phyloP scores from a whole-genome alignment of 768 basidiomycete species.

The Russula dissimulans region DNA sequence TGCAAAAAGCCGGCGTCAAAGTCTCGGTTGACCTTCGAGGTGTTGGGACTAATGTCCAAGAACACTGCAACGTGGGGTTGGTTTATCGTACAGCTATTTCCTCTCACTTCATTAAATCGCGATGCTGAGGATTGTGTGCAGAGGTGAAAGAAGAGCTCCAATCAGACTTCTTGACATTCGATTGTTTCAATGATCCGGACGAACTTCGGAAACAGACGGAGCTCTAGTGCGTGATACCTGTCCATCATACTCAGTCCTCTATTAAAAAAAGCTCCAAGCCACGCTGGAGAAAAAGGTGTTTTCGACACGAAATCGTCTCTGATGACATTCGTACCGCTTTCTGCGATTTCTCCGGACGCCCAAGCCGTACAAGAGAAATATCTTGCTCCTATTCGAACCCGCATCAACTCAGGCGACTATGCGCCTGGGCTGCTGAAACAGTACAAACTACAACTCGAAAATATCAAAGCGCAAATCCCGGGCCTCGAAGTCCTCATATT shows the following conservation, averaged over 20 bases:
- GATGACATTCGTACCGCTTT: conserved; percentile 11
- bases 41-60: conserved; percentile 18
- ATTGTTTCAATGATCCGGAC: conserved; percentile 6
- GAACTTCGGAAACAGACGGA: conserved; percentile 7
- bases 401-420: not conserved
- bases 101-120: not conserved
- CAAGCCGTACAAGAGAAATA: conserved; percentile 5
- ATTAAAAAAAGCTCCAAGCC: not conserved
- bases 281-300: not conserved
- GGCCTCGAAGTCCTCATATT: not conserved
- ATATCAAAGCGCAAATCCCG: conserved; percentile 3
- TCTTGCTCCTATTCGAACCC: conserved; percentile 1
- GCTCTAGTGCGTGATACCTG: conserved; percentile 1
- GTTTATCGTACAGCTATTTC: conserved; percentile 3
- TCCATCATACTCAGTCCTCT: not conserved
- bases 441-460: conserved; percentile 11
- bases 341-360: not conserved
- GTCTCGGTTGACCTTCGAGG: conserved; percentile 6
- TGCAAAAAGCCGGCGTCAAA: conserved; percentile 6
- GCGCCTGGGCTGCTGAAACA: conserved; percentile 11
- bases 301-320: not conserved
- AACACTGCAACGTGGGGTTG: conserved; percentile 1
- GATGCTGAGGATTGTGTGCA: not conserved
- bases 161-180: conserved; percentile 2
- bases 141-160: conserved; percentile 12